These are phyloP conservation scores for Aspergillus oerlinghausenensis DNA, from an alignment of 2,329 filamentous ascomycete genomes.

Conservation along the genomic window DNA sequence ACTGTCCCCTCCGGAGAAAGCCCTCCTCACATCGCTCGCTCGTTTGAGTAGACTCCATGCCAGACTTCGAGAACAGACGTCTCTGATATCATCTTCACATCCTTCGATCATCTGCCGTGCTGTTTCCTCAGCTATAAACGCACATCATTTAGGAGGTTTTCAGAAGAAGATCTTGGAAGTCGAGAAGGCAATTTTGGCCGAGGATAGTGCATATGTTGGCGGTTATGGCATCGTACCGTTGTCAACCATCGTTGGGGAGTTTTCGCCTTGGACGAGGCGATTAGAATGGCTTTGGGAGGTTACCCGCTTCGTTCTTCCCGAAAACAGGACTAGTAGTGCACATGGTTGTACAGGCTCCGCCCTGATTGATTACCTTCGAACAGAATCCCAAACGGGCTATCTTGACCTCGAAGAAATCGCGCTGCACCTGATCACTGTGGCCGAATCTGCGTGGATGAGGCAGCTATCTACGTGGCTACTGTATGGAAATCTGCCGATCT, in stretches of 20 bases:
- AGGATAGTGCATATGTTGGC: constrained; percentile 75
- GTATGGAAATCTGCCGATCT: constrained; percentile 75
- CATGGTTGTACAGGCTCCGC: constrained; percentile 60
- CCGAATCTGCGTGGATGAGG: constrained; percentile 87
- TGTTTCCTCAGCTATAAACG: constrained; percentile 71
- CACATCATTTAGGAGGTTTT: constrained; percentile 72
- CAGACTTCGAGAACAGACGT: constrained; percentile 62
- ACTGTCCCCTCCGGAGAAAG: constrained; percentile 72
- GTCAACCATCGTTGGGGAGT: constrained; percentile 76
- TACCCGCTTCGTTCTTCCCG: constrained; percentile 61
- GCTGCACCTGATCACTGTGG: constrained; percentile 65
- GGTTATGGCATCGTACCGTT: constrained; percentile 91
- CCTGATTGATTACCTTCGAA: constrained; percentile 71
- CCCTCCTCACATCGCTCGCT: constrained; percentile 71
- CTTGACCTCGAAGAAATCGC: constrained; percentile 76
- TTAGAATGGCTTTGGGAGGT: constrained; percentile 83
- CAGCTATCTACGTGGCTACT: constrained; percentile 87
- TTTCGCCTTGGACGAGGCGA: constrained; percentile 77
- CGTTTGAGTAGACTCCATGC: constrained; percentile 75
- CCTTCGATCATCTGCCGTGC: constrained; percentile 80
- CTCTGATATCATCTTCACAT: constrained; percentile 65
- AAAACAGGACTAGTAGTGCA: constrained; percentile 25
- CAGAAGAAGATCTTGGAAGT: constrained; percentile 80
- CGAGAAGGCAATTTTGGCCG: constrained; percentile 69
- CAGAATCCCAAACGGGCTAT: constrained; percentile 81